Base-by-base conservation (phyloP, 139 green algal species). In the Protoeuglena noctilucae region DNA sequence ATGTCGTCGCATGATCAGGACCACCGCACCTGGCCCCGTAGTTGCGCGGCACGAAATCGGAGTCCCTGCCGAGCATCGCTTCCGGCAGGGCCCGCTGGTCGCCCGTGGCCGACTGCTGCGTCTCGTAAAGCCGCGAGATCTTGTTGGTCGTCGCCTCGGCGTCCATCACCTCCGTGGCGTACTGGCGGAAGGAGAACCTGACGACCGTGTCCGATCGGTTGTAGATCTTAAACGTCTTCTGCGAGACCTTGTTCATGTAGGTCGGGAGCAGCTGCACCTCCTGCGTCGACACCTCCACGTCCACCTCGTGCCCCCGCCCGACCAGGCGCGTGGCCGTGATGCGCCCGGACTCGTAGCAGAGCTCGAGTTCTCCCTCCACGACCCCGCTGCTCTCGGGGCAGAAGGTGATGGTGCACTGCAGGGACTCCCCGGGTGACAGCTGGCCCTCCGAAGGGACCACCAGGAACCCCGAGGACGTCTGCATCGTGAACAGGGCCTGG, bases 171-270 rank as follows among this genome's bases (percentile, higher is more conserved):
- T 64, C 54, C 3, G 28, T 51, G 21, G 62, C 51, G 46, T 65
- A 62, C 29, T 62, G 40, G 23, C 71, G 67, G 7, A 80, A 56
- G 19, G 53, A 57, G 23, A 76, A 88, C 0, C 39, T 43, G 1
- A 79, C 55, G 9, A 48, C 23, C 23, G 24, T 39, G 31, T 66
- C 61, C 62, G 62, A 71, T 24, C 27, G 9, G 56, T 75, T 79
- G 3, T 68, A 40, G 7, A 78, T 51, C 47, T 66, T 71, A 60
- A 88, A 86, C 17, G 63, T 75, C 23, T 68, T 69, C 64, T 84
- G 76, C 18, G 63, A 76, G 53, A 58, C 62, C 49, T 80, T 79
- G 7, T 71, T 73, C 17, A 92, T 75, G 28, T 80, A 86, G 5
- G 78, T 88, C 18, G 76, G 72, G 63, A 79, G 54, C 40, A 86